Base-by-base conservation (phyloP, 1,284 basidiomycete genomes). In the Violaceomyces palustris region DNA sequence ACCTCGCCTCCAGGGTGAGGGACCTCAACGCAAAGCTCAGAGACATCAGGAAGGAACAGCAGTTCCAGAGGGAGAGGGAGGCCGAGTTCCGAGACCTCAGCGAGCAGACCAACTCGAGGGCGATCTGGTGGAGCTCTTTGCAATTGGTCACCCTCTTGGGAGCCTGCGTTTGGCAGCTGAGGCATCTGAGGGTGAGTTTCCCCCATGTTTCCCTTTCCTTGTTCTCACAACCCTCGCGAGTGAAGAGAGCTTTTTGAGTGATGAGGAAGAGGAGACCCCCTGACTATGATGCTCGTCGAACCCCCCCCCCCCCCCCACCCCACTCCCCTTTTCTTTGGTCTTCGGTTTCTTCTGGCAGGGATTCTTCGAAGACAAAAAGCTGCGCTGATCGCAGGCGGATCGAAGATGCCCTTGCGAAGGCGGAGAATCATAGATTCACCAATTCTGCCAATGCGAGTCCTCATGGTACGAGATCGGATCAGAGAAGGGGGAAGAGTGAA, bases 61-160 rank as follows among this genome's bases (percentile, higher is more conserved):
- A 94, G 74, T 99, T 94, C 73, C 92, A 98, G 78, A 81, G 94
- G 33, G 93, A 99, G 55, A 47, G 76, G 47, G 94, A 99, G 76
- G 80, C 86, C n/a, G 83, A 85, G 58, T 99, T 88, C 74, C 79
- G 94, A 31, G 78, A 93, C 74, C 75, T 96, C 50, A 89, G 86
- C 63, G 94, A 99, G 76, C 71, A 77, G 23, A 92, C 88, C 25
- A 98, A 98, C 75, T 75, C 84, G 22, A 79, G 85, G 52, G 91
- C 93, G 1, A 84, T 97, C 41, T 97, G 88, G 87, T 98, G 93
- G 77, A 88, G 84, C 67, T 48, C 94, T 9, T 78, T 82, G 29
- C 93, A 99, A 78, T 87, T 97, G 53, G 75, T 81, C 11, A 85
- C 93, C 3, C 76, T 99, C 38, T 73, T 97, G 34, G 81, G 76